phyloP scores from a whole-genome alignment of 2,329 filamentous ascomycete species.

The Colletotrichum sp. region DNA sequence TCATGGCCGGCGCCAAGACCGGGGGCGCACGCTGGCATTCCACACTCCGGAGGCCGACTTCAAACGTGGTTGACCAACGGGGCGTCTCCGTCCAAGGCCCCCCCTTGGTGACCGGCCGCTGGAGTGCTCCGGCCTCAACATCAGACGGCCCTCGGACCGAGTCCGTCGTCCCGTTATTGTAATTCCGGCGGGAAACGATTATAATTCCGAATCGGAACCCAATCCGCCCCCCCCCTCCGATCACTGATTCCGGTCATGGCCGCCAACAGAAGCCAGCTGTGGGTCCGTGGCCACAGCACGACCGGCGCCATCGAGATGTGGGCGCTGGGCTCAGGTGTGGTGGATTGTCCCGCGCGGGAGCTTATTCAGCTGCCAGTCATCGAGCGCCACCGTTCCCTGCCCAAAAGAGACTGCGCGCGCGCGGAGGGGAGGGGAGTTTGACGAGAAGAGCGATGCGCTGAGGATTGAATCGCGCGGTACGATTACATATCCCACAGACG shows the following conservation, averaged over 20 bases:
- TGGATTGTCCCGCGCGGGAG: conserved; percentile 15
- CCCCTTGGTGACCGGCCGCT: not conserved
- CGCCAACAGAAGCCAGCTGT: not conserved
- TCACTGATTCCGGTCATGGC: not conserved
- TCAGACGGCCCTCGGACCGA: not conserved
- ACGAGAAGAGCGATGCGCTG: not conserved
- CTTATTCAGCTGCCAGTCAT: conserved; percentile 16
- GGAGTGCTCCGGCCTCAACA: not conserved
- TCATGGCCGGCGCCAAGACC: not conserved
- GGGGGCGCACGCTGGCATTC: not conserved
- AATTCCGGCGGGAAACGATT: not conserved
- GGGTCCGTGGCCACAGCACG: not conserved
- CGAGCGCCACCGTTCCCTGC: not conserved
- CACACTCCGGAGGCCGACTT: not conserved
- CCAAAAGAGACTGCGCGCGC: not conserved
- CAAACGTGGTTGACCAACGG: not conserved
- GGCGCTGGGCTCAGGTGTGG: not conserved
- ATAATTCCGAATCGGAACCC: not conserved
- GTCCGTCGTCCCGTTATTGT: not conserved
- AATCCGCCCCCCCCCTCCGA: not conserved
- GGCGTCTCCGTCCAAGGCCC: not conserved
- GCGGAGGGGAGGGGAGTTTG: not conserved
- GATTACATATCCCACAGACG: not conserved
- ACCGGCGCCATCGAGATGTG: not conserved
- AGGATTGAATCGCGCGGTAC: not conserved